phyloP scores from a whole-genome alignment of 176 grass and related monocot genomes.

The Oryza australiensis region DNA sequence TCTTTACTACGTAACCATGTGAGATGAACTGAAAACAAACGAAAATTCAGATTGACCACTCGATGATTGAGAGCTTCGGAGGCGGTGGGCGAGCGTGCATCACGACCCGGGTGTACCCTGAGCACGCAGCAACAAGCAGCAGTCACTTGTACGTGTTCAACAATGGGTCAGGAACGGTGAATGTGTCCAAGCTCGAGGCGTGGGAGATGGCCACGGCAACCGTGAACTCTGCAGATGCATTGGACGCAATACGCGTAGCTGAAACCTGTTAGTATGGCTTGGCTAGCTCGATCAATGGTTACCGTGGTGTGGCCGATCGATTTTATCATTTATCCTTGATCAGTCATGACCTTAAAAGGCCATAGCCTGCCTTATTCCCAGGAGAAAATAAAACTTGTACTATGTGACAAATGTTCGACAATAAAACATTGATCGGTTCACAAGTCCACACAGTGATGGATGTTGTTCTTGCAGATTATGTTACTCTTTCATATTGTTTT shows the following conservation, averaged over 20 bases:
- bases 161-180: slow-evolving; percentile 46
- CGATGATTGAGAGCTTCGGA: slow-evolving; percentile 64
- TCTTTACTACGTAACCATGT: background rate
- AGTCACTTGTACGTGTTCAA: slow-evolving; percentile 61
- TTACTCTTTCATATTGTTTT: too few species aligned
- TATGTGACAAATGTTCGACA: background rate
- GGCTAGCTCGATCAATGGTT: background rate
- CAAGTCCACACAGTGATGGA: background rate
- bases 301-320: background rate
- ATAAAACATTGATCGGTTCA: background rate
- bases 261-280: background rate
- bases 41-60: slow-evolving; percentile 64
- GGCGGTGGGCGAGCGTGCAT: slow-evolving; percentile 56
- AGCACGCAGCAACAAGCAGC: slow-evolving; percentile 35
- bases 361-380: background rate
- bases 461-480: too few species aligned
- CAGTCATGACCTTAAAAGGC: background rate
- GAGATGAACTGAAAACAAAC: background rate
- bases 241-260: background rate
- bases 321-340: background rate
- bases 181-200: slow-evolving; percentile 50
- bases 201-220: slow-evolving; percentile 52
- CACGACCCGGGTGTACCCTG: slow-evolving; percentile 62
- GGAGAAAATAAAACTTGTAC: background rate
- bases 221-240: slow-evolving; percentile 33